Evolutionary conservation across 805 yeast genomes (phyloP).

Genomic region (Dipodascus albidus): DNA sequence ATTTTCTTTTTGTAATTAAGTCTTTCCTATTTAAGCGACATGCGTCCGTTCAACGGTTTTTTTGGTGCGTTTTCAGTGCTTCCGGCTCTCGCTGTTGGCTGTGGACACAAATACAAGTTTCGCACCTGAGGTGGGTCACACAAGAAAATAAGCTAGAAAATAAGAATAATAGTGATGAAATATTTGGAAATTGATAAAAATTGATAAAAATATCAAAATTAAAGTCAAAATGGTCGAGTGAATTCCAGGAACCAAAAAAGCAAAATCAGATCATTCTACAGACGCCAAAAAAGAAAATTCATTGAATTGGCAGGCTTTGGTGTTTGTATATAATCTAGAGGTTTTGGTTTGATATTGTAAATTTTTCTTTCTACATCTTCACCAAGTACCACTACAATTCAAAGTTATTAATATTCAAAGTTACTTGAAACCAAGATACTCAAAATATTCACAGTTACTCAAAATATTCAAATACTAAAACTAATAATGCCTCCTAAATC

Average conservation of each 20-base stretch:
- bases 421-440: no score
- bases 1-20: background rate
- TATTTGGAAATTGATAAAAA: no score
- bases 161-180: no score
- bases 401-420: no score
- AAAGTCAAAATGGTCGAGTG: background rate
- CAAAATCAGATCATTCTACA: background rate
- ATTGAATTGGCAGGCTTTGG: background rate
- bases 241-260: background rate
- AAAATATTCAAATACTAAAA: no score
- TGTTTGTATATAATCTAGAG: background rate
- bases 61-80: background rate
- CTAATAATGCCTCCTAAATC: background rate
- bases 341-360: background rate
- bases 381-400: no score
- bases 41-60: background rate
- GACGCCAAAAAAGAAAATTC: background rate
- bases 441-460: no score
- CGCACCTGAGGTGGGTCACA: background rate
- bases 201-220: background rate
- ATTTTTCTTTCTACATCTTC: background rate
- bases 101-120: no score
- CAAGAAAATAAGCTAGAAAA: no score
- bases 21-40: background rate
- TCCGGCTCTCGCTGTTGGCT: background rate